Percentiles rank a stretch among this genome's conserved stretches.
Conservation (phyloP, 1,284 basidiomycete genomes). For the Boletus smithii region DNA sequence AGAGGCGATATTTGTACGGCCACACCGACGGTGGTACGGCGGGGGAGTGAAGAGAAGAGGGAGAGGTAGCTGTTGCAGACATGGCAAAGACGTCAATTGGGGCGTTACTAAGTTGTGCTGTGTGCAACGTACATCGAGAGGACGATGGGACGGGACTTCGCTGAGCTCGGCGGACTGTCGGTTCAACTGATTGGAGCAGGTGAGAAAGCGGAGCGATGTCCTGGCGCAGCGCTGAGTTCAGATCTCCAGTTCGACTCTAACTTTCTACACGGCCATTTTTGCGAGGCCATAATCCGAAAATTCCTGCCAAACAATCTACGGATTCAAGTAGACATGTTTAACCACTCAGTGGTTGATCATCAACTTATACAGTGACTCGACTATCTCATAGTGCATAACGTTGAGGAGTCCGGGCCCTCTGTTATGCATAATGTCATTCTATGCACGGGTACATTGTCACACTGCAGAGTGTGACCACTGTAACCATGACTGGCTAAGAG, state of each 20-base stretch:
- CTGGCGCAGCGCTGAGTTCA: conserved; percentile 28
- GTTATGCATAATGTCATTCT: too few species aligned
- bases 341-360: too few species aligned
- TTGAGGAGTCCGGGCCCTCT: too few species aligned
- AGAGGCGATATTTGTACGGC: conserved; percentile 23
- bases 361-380: too few species aligned
- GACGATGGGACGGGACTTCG: conserved; percentile 25
- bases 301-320: too few species aligned
- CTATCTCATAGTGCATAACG: too few species aligned
- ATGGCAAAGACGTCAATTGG: conserved; percentile 30
- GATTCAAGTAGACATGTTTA: too few species aligned
- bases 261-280: too few species aligned
- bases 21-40: conserved; percentile 15
- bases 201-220: conserved; percentile 20
- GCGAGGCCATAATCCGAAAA: too few species aligned
- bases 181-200: conserved; percentile 19
- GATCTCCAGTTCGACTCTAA: conserved; percentile 6
- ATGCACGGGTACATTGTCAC: too few species aligned
- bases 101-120: conserved; percentile 11
- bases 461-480: too few species aligned
- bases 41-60: conserved; percentile 5
- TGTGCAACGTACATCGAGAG: conserved; percentile 27
- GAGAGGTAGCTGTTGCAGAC: conserved; percentile 13
- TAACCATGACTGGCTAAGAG: too few species aligned
- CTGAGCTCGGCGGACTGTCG: conserved; percentile 38